Conservation (phyloP, 129 eudicot genomes). For the Smallanthus sonchifolius region DNA sequence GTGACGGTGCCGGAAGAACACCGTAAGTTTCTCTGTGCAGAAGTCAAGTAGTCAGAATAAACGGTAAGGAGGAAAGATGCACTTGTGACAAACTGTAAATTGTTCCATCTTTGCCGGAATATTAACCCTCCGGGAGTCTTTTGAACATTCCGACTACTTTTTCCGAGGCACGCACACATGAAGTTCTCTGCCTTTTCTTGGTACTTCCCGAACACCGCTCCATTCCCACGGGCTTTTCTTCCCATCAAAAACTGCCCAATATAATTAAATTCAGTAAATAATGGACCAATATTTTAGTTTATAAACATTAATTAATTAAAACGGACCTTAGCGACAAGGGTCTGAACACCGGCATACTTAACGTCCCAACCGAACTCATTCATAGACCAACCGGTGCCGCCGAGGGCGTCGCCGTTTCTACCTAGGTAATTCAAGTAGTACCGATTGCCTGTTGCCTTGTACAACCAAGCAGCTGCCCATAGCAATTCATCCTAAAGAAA, state of each 20-base stretch:
- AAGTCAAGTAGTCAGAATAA: slow-evolving; percentile 53
- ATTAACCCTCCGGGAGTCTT: slow-evolving; percentile 61
- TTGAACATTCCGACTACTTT: slow-evolving; percentile 39
- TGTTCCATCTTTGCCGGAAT: slow-evolving; percentile 61
- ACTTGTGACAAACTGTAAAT: slow-evolving; percentile 65
- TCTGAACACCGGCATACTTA: slow-evolving; percentile 69
- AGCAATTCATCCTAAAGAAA: slow-evolving; percentile 58
- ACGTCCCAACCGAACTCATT: slow-evolving; percentile 77
- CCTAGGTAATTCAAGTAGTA: slow-evolving; percentile 47
- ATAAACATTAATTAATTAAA: not conserved
- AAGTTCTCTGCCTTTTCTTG: slow-evolving; percentile 45
- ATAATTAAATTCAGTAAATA: not conserved
- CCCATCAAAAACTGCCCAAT: slow-evolving; percentile 64
- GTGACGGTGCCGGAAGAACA: slow-evolving; percentile 43
- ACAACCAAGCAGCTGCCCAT: slow-evolving; percentile 81
- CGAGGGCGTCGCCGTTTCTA: slow-evolving; percentile 40
- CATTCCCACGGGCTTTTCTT: slow-evolving; percentile 53
- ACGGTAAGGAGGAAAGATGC: slow-evolving; percentile 59
- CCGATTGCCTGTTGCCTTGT: slow-evolving; percentile 52
- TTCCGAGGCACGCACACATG: slow-evolving; percentile 53
- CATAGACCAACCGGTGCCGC: slow-evolving; percentile 70
- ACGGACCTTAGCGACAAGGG: slow-evolving; percentile 59
- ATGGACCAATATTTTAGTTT: not conserved
- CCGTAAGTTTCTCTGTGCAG: slow-evolving; percentile 36
- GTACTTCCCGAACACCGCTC: slow-evolving; percentile 49